Base-by-base conservation (phyloP, 306 rosid species). In the Vicia faba region DNA sequence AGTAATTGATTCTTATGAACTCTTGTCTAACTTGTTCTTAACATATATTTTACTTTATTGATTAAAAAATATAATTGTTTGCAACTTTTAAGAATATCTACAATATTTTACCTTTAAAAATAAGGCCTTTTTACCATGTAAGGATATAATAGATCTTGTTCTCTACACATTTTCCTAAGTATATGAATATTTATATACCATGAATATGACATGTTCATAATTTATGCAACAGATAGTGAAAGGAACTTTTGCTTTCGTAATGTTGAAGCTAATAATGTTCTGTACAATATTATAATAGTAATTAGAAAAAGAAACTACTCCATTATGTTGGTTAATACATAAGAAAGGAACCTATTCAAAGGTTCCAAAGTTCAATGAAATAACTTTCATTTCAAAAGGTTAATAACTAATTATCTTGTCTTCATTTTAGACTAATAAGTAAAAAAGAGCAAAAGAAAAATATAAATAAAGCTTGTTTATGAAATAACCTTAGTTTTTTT, bases 191-290 rank as follows among this genome's bases (percentile, higher is more conserved):
- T 48, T 36, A 51, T 59, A 51, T 40, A 15, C 25, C 59, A 15
- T 80, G 81, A 75, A 77, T 72, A 80, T 80, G 81, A 75, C 75
- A 71, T 29, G 62, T 23, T 33, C 49, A 62, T 69, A 71, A 62
- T 43, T 61, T 62, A 62, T 26, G 66, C 73, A 61, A 57, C 40
- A 16, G 36, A 71, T 33, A 63, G 55, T 26, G 76, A 72, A 61
- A 55, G 46, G 43, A 54, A 58, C 75, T 76, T 76, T 72, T 41
- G 64, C 81, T 81, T 81, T 81, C 14, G 79, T 81, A 73, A 59
- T 26, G 72, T 64, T 69, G 13, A 76, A 76, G 84, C 67, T 43
- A 57, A 43, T 72, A 13, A 28, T 9, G n/a, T 28, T n/a, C 54
- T 4, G 8, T 49, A 55, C 64, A 66, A 44, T 46, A 60, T 41